Evolutionary conservation across 202 grass and related monocot genomes (phyloP).

Genomic region (Miscanthus sacchariflorus): DNA sequence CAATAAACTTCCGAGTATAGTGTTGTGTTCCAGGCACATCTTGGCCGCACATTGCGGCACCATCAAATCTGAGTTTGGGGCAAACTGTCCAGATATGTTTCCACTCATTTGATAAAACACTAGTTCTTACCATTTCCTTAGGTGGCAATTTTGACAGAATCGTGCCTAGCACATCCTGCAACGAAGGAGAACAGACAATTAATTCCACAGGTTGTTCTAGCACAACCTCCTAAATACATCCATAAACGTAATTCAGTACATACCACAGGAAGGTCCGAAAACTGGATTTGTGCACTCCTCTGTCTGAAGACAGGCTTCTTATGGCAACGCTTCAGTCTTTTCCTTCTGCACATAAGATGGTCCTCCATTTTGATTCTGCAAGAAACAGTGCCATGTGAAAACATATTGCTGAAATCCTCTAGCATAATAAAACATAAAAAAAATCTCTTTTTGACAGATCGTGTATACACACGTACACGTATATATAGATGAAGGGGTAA

Average conservation of each 20-base stretch:
- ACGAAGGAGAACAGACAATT: not conserved
- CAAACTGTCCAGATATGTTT: constrained; percentile 17
- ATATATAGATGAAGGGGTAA: too few relatives aligned
- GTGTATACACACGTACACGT: too few relatives aligned
- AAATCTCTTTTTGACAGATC: too few relatives aligned
- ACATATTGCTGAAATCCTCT: not conserved
- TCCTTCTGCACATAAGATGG: not conserved
- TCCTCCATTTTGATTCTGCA: constrained; percentile 1
- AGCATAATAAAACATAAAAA: not conserved
- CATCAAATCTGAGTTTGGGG: constrained; percentile 18
- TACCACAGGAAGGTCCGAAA: constrained; percentile 11
- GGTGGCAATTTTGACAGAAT: constrained; percentile 1
- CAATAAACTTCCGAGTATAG: not conserved
- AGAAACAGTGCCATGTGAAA: not conserved
- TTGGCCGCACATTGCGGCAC: not conserved
- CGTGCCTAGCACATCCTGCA: not conserved
- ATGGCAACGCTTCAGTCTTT: not conserved
- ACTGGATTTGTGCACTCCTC: not conserved
- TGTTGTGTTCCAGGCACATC: not conserved
- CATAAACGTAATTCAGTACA: not conserved
- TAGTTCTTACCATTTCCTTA: not conserved
- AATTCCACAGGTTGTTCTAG: not conserved
- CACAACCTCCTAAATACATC: not conserved
- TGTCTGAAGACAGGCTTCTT: not conserved
- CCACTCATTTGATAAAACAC: not conserved